Evolutionary conservation across 441 rosid genomes (phyloP).

Genomic region (Populus hybrid): DNA sequence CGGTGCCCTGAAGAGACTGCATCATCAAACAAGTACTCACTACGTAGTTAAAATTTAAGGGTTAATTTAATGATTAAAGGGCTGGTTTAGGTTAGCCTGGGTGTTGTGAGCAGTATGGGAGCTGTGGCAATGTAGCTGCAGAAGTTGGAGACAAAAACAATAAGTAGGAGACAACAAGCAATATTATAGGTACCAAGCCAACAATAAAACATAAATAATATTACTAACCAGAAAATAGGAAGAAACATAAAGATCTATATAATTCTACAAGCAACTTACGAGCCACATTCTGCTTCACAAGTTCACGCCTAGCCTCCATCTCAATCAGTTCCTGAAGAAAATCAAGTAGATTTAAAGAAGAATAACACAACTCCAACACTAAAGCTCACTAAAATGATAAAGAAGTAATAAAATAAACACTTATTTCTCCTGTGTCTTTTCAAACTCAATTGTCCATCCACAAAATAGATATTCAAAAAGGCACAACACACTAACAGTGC

Average conservation of each 20-base stretch:
- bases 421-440: not conserved
- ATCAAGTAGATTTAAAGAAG: not conserved
- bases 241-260: slow-evolving; percentile 11
- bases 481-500: no score
- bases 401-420: not conserved
- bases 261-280: slow-evolving; percentile 44
- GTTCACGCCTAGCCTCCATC: slow-evolving; percentile 87
- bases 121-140: not conserved
- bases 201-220: not conserved
- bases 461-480: not conserved
- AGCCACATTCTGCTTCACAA: slow-evolving; percentile 72
- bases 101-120: not conserved
- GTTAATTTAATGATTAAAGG: not conserved
- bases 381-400: not conserved
- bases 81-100: not conserved
- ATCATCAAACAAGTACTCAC: not conserved
- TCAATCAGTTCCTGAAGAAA: slow-evolving; percentile 64
- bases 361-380: not conserved
- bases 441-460: not conserved
- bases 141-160: not conserved
- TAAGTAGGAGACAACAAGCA: no score
- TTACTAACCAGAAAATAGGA: not conserved
- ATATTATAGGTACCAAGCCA: not conserved
- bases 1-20: not conserved
- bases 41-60: not conserved